Conservation (phyloP, 2,329 filamentous ascomycete species). For the Monilinia aucupariae region DNA sequence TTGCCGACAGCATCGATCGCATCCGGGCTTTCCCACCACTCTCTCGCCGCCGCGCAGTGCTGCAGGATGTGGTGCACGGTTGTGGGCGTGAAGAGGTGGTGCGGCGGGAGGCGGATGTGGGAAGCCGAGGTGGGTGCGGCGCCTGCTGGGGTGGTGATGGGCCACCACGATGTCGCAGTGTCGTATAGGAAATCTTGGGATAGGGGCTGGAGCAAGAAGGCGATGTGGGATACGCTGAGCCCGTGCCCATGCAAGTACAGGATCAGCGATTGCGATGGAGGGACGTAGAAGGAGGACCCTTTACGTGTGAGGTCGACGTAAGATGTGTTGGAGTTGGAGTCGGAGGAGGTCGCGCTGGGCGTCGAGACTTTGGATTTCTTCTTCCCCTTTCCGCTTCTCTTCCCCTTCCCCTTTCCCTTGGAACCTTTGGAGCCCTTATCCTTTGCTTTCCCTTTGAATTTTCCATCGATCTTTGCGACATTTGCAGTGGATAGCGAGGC, state of each 20-base stretch:
- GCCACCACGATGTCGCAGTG: neutral
- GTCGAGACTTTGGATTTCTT: neutral
- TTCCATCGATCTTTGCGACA: neutral
- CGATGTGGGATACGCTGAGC: neutral
- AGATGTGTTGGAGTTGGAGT: constrained; percentile 1
- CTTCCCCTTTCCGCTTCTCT: neutral
- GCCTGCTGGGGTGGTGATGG: constrained; percentile 25
- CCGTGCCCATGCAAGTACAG: neutral
- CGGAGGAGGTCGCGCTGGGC: neutral
- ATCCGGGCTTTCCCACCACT: neutral
- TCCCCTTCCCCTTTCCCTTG: neutral
- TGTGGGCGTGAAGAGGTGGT: constrained; percentile 66
- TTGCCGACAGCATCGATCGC: neutral
- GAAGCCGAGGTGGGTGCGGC: neutral
- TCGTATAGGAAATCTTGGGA: constrained; percentile 4
- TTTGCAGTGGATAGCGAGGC: neutral
- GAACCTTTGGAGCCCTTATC: no score
- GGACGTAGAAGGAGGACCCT: neutral
- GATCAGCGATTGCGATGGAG: neutral
- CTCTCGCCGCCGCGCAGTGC: neutral
- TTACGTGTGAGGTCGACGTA: neutral
- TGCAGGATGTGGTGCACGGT: constrained; percentile 74
- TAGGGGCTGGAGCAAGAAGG: neutral
- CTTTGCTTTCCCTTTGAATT: neutral
- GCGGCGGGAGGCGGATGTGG: constrained; percentile 39